Base-by-base conservation (phyloP, 169 alveolate genomes). In the Plasmodium gonderi region DNA sequence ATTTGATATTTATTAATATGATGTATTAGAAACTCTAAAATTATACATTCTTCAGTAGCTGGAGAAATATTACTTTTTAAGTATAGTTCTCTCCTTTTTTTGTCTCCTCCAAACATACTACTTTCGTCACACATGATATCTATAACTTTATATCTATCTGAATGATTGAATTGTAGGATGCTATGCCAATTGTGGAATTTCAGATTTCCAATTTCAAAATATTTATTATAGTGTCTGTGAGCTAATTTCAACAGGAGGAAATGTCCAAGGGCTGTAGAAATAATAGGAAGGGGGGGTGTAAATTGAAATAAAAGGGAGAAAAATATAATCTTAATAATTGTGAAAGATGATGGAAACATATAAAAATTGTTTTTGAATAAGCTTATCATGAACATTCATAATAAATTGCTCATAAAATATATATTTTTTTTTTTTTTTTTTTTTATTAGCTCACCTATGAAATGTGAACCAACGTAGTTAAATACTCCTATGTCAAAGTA, bases 11-110 rank as follows among this genome's bases (percentile, higher is more conserved):
- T 69, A 72, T 83, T 83, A 20, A 69, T 12, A 20, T 83, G 76
- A 72, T 83, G 82, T 14, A 83, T 20, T 29, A 83, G 75, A 76
- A 83, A 83, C 44, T 83, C 92, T 60, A 83, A 49, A 8, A 69
- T 26, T 36, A 51, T 44, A 72, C 92, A 83, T 29, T 83, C 92
- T 83, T 69, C 83, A 7, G 76, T 47, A 0, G 78, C 6, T 5
- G 85, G 42, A 3, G 20, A 14, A 1, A 68, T 83, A 4, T 51
- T 69, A 12, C 26, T 72, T 31, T 83, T 83, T 72, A 69, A 33
- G 26, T 69, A 69, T 8, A 17, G 81, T 69, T 67, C 51, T 72
- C 77, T 83, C 36, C 82, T 83, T 60, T 83, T 83, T 20, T 69
- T 72, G 5, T 68, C 11, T n/a, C 65, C 76, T 69, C 42, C 82